Evolutionary conservation across 768 basidiomycete species (phyloP).

Genomic region (Russula emetica): DNA sequence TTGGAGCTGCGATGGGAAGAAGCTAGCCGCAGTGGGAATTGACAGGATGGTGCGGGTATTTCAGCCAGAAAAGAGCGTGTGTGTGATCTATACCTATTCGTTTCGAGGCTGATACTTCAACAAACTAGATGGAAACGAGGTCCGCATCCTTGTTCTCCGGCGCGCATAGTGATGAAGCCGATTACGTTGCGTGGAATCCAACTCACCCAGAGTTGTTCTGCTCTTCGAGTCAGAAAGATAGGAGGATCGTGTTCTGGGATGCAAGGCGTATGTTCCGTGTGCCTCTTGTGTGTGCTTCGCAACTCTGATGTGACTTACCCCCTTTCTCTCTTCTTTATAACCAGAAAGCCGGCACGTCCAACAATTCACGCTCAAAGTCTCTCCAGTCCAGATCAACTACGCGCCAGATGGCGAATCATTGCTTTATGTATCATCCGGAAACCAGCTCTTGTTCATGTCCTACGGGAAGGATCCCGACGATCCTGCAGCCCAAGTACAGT

Average conservation of each 20-base stretch:
- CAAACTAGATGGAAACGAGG: slow-evolving; percentile 62
- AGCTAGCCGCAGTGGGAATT: too few relatives aligned
- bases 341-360: slow-evolving; percentile 69
- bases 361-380: slow-evolving; percentile 52
- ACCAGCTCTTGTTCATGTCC: slow-evolving; percentile 59
- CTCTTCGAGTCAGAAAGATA: slow-evolving; percentile 72
- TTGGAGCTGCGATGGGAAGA: slow-evolving; percentile 83
- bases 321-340: slow-evolving; percentile 8
- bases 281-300: not conserved
- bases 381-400: slow-evolving; percentile 64
- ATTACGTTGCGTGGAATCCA: slow-evolving; percentile 80
- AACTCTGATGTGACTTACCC: not conserved
- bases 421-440: slow-evolving; percentile 56
- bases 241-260: slow-evolving; percentile 78
- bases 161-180: slow-evolving; percentile 74
- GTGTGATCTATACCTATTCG: slow-evolving; percentile 29
- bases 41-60: slow-evolving; percentile 74
- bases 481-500: too few relatives aligned
- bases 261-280: slow-evolving; percentile 62
- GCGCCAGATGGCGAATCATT: slow-evolving; percentile 67
- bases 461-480: too few relatives aligned
- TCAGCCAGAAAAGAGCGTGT: slow-evolving; percentile 71
- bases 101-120: not conserved
- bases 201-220: slow-evolving; percentile 80
- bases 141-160: slow-evolving; percentile 67